These are phyloP conservation scores for Chloropicon primus DNA, from an alignment of 139 green algal species.

Conservation along the genomic window DNA sequence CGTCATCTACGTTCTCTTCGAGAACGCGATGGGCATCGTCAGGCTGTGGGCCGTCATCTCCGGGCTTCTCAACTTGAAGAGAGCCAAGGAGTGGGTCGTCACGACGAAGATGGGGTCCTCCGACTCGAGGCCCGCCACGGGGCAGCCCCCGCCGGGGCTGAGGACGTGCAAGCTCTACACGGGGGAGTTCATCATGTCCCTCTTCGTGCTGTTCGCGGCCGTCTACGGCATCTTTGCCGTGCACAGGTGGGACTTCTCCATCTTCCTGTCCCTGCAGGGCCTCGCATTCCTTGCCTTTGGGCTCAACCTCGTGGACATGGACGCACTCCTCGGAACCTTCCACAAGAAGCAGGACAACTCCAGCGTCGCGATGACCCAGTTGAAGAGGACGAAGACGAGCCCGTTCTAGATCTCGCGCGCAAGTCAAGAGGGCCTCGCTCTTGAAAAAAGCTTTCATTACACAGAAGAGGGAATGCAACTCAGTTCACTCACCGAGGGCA, in stretches of 20 bases:
- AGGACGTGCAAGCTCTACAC: slow-evolving; percentile 27
- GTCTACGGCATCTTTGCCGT: slow-evolving; percentile 44
- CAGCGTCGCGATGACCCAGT: background rate
- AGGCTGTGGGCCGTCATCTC: slow-evolving; percentile 63
- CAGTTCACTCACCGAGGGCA: background rate
- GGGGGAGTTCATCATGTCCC: slow-evolving; percentile 41
- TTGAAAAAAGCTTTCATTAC: too few species aligned
- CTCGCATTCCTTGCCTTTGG: slow-evolving; percentile 63
- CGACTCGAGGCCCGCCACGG: background rate
- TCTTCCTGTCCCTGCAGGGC: slow-evolving; percentile 59
- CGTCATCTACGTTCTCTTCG: slow-evolving; percentile 71
- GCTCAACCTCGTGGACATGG: slow-evolving; percentile 47
- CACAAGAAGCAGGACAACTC: background rate
- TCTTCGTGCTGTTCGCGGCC: slow-evolving; percentile 42
- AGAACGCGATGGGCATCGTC: slow-evolving; percentile 78
- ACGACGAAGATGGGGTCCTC: slow-evolving; percentile 46
- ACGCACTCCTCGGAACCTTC: background rate
- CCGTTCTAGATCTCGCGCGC: too few species aligned
- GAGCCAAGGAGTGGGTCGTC: slow-evolving; percentile 74
- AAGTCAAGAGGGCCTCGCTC: too few species aligned
- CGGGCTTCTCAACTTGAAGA: slow-evolving; percentile 26
- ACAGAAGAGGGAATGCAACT: too few species aligned
- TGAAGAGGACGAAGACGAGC: background rate
- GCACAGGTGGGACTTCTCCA: slow-evolving; percentile 37
- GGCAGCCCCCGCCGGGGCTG: background rate